phyloP scores from a whole-genome alignment of 2,329 filamentous ascomycete genomes.

The Teratosphaeria gauchensis region DNA sequence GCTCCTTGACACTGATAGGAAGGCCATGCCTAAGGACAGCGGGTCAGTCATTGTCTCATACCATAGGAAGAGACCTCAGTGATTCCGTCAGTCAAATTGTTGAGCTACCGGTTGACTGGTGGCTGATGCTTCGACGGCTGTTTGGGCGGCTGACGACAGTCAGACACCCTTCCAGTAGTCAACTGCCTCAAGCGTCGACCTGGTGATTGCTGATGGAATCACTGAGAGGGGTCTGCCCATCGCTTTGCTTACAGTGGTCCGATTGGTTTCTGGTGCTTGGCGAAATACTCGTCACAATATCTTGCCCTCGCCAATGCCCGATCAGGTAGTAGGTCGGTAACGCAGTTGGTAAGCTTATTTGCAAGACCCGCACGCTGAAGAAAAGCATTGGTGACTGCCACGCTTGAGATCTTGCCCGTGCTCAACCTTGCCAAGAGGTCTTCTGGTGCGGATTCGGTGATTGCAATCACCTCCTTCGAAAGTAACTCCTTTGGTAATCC shows the following conservation, averaged over 20 bases:
- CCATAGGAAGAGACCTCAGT: too few species aligned
- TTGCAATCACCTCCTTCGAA: conserved; percentile 37
- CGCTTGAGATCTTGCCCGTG: conserved; percentile 34
- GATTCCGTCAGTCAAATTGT: too few species aligned
- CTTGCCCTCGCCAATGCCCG: conserved; percentile 30
- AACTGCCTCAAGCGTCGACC: too few species aligned
- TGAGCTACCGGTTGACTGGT: too few species aligned
- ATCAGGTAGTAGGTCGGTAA: conserved; percentile 33
- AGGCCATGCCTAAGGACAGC: conserved; percentile 32
- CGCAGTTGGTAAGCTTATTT: conserved; percentile 40
- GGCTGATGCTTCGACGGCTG: too few species aligned
- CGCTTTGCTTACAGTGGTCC: conserved; percentile 26
- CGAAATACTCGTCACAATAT: conserved; percentile 32
- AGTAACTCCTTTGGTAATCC: conserved; percentile 38
- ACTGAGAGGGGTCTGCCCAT: too few species aligned
- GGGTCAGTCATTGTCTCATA: too few species aligned
- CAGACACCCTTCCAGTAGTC: too few species aligned
- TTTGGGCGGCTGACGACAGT: too few species aligned
- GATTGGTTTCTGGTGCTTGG: conserved; percentile 27
- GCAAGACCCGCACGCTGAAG: conserved; percentile 46
- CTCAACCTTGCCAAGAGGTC: conserved; percentile 34
- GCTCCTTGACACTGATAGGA: conserved; percentile 45
- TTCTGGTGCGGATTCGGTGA: conserved; percentile 42
- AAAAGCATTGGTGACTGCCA: conserved; percentile 43
- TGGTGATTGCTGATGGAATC: too few species aligned